Evolutionary conservation across 2,329 filamentous ascomycete genomes (phyloP), one percentile per base, ranked within the genome.

Genomic region (Penicillium sp.): DNA sequence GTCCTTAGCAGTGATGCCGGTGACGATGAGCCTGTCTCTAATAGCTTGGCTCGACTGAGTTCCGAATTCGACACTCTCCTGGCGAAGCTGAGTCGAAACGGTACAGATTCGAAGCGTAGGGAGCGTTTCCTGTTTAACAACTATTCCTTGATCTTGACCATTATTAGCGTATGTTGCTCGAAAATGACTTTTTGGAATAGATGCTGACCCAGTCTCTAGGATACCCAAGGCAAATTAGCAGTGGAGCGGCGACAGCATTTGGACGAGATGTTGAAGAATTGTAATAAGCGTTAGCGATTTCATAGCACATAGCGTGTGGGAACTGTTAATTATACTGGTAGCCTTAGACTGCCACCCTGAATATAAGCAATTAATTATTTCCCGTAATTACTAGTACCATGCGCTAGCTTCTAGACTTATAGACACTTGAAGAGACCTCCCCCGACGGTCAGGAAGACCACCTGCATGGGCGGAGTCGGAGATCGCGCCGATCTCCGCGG

Each of bases 111-210:
- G 57, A 84, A 90, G 67, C 95, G 95, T 75, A 81, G 88, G 60
- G 88, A 93, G 61, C 80, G 94, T 37, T 97, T 97, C 68, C 72
- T 99, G 64, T 94, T 89, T 68, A 99, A 97, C 69, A 99, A 99
- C 71, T 97, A 96, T 72, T 95, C 90, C 47, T 79, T 99, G 58
- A 84, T 99, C n/a, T 79, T 91, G 64, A 97, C 94, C 9, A 97
- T 99, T 56, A 89, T 99, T 58, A 85, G 88, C 65, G 88, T 79
- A 69, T 40, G 75, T 67, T 23, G 39, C 15, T 21, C 13, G 13
- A 18, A n/a, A 15, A 12, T 13, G 21, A n/a, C 23, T 10, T 20
- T 15, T 15, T n/a, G 17, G 20, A 42, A 12, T 8, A 20, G 3
- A 26, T 50, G 46, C 55, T 65, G 46, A 63, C 52, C n/a, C 13